A percentile compares a stretch with the other conserved stretches of the same genome.
Evolutionary conservation across 768 basidiomycete species (phyloP).

Genomic region (Inosperma sp.): DNA sequence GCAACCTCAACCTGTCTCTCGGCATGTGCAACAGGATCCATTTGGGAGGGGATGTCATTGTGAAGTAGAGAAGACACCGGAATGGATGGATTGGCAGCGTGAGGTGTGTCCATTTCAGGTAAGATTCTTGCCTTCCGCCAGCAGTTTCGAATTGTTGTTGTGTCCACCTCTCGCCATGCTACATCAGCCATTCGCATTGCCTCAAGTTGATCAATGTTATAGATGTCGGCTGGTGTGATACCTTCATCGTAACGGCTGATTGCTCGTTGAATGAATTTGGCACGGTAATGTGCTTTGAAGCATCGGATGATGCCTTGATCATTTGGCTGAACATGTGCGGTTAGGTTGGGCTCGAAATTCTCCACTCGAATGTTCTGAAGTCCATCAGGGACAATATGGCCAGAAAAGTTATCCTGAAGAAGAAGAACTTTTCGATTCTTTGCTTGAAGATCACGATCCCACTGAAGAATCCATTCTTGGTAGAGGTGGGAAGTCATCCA

Average conservation of each 20-base stretch:
- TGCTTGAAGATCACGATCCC: conserved; percentile 26
- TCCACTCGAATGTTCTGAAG: conserved; percentile 25
- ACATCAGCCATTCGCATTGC: conserved; percentile 32
- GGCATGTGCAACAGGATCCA: conserved; percentile 14
- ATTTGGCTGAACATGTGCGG: conserved; percentile 32
- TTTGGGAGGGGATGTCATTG: background rate
- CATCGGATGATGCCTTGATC: conserved; percentile 35
- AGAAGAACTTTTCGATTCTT: conserved; percentile 27
- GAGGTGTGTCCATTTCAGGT: conserved; percentile 14
- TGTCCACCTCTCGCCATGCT: conserved; percentile 33
- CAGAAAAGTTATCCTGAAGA: conserved; percentile 31
- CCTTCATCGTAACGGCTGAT: conserved; percentile 29
- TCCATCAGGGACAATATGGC: conserved; percentile 21
- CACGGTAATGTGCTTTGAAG: conserved; percentile 34
- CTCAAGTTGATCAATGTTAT: conserved; percentile 35
- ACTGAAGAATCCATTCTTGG: conserved; percentile 31
- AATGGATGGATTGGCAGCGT: conserved; percentile 9
- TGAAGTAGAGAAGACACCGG: conserved; percentile 23
- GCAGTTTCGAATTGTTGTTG: conserved; percentile 34
- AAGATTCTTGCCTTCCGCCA: conserved; percentile 36
- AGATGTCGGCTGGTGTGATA: conserved; percentile 30
- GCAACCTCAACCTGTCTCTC: conserved; percentile 20
- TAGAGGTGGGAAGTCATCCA: conserved; percentile 31
- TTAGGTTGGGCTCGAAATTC: conserved; percentile 35
- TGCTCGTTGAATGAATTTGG: conserved; percentile 24